These are phyloP conservation scores for Waltergamsia citrina DNA, from an alignment of 2,329 filamentous ascomycete genomes.

Conservation along the genomic window DNA sequence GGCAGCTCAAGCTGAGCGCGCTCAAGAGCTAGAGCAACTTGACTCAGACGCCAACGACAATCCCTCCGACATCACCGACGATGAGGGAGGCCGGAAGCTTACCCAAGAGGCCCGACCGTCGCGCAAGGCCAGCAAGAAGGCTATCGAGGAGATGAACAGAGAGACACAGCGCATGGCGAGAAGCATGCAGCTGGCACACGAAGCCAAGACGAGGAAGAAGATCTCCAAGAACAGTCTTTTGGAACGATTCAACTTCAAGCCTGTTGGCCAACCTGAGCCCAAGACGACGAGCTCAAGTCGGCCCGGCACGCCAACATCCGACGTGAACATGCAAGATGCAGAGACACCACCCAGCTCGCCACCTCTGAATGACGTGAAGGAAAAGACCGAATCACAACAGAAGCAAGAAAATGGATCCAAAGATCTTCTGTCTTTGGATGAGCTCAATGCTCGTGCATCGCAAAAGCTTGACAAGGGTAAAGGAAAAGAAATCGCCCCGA, in stretches of 20 bases:
- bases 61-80: constrained; percentile 48
- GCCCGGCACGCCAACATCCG: constrained; percentile 39
- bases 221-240: constrained; percentile 77
- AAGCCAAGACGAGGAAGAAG: constrained; percentile 86
- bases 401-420: too few relatives aligned
- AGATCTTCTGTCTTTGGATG: too few relatives aligned
- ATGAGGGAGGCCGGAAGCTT: constrained; percentile 53
- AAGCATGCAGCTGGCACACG: constrained; percentile 84
- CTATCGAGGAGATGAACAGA: constrained; percentile 85
- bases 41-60: constrained; percentile 27
- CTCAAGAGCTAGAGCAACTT: constrained; percentile 23
- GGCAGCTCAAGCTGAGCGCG: constrained; percentile 22
- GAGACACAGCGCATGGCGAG: constrained; percentile 88
- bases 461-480: constrained; percentile 47
- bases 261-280: constrained; percentile 21
- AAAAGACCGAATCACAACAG: too few relatives aligned
- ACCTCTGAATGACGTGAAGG: constrained; percentile 20
- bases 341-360: constrained; percentile 69
- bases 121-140: constrained; percentile 89
- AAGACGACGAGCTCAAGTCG: constrained; percentile 47
- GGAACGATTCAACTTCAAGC: constrained; percentile 69
- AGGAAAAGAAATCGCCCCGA: constrained; percentile 34
- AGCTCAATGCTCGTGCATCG: too few relatives aligned
- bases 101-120: constrained; percentile 61
- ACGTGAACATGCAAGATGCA: constrained; percentile 38